These are phyloP conservation scores for Claviceps quebecensis DNA, from an alignment of 2,329 filamentous ascomycete genomes.

Conservation along the genomic window DNA sequence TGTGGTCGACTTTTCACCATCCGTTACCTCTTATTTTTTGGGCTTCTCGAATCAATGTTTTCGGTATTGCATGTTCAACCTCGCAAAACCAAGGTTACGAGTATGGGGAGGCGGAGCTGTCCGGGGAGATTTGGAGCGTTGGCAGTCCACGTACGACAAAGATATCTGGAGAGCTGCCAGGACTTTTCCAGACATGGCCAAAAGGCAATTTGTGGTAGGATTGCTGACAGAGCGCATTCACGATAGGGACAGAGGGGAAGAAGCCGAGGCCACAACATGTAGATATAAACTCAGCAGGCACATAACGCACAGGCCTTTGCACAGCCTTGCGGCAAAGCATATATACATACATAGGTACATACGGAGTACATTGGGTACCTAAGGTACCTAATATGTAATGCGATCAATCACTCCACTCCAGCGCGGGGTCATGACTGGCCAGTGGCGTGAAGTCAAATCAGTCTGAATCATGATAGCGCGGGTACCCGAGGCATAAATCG, in stretches of 20 bases:
- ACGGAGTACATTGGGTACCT: no score
- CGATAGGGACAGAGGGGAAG: neutral
- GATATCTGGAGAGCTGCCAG: no score
- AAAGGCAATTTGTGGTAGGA: no score
- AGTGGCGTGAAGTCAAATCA: no score
- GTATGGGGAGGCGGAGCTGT: neutral
- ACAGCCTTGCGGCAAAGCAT: neutral
- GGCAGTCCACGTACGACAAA: neutral
- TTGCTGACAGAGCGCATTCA: no score
- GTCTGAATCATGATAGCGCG: no score
- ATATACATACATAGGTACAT: neutral
- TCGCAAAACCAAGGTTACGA: neutral
- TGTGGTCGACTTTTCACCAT: neutral
- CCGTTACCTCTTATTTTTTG: neutral
- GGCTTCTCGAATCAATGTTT: neutral
- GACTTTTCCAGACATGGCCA: no score
- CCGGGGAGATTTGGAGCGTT: neutral
- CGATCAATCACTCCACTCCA: conserved; percentile 3
- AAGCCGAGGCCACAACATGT: neutral
- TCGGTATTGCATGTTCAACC: neutral
- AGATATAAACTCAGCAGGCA: neutral
- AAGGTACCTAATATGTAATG: no score
- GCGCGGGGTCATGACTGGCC: neutral
- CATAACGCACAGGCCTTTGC: no score
- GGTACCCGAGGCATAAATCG: no score